Evolutionary conservation across 495 filamentous ascomycete species (phyloP).

Genomic region (Lasiosphaeriaceae sp.): DNA sequence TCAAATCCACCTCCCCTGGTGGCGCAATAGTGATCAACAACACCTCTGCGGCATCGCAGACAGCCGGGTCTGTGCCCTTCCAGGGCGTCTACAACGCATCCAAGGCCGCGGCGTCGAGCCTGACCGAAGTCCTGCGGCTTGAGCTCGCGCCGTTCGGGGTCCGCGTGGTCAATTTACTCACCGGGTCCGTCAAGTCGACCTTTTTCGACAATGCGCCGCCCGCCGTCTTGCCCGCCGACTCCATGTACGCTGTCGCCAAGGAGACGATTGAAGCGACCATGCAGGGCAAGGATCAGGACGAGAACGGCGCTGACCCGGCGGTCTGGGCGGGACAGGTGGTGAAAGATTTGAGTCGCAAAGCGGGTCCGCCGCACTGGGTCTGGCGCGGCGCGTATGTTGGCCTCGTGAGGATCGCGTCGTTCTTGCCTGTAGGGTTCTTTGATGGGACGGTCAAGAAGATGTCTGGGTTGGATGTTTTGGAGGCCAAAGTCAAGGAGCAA

Average conservation of each 20-base stretch:
- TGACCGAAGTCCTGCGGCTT: constrained; percentile 26
- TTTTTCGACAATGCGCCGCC: too few species aligned
- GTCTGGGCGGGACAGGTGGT: constrained; percentile 10
- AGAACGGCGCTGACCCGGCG: too few species aligned
- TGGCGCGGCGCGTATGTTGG: constrained; percentile 25
- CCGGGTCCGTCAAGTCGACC: constrained; percentile 2
- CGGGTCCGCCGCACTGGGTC: constrained; percentile 20
- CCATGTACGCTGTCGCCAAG: too few species aligned
- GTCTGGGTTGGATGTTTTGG: constrained; percentile 30
- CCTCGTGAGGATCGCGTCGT: constrained; percentile 16
- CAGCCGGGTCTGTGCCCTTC: constrained; percentile 12
- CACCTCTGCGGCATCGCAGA: constrained; percentile 20
- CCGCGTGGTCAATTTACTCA: constrained; percentile 26
- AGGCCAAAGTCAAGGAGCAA: constrained; percentile 12
- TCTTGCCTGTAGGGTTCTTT: constrained; percentile 27
- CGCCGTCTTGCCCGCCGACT: too few species aligned
- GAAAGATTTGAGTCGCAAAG: constrained; percentile 17
- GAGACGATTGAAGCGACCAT: too few species aligned
- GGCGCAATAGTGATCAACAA: constrained; percentile 29
- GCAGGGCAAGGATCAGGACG: too few species aligned
- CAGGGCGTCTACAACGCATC: constrained; percentile 36
- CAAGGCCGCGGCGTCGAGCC: constrained; percentile 27
- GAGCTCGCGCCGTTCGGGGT: constrained; percentile 33
- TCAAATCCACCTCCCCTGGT: constrained; percentile 15
- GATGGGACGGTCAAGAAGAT: constrained; percentile 29